Percentiles rank a stretch among this genome's conserved stretches.
phyloP scores from a whole-genome alignment of 179 eudicot genomes.

The Spinacia oleracea region DNA sequence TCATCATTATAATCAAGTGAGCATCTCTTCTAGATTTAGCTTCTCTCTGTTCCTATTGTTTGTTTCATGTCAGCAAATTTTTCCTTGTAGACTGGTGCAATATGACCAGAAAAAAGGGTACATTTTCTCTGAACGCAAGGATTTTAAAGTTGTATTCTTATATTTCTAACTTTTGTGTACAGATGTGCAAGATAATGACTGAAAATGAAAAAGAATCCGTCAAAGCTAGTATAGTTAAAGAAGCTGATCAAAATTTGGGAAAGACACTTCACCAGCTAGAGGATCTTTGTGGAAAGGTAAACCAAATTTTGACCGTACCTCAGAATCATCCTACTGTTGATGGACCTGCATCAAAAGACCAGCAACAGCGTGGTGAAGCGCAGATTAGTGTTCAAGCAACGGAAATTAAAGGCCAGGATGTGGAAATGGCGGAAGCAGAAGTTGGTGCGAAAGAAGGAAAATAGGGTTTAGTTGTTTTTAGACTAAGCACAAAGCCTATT shows the following conservation, averaged over 20 bases:
- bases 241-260: constrained; percentile 39
- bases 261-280: constrained; percentile 50
- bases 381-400: constrained; percentile 15
- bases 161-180: constrained; percentile 18
- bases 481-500: constrained; percentile 9
- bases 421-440: constrained; percentile 25
- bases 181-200: constrained; percentile 61
- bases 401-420: too few species aligned
- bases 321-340: background rate
- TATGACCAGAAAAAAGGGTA: background rate
- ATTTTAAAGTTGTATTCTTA: background rate
- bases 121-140: background rate
- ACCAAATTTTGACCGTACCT: constrained; percentile 34
- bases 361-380: background rate
- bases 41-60: background rate
- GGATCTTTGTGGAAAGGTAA: constrained; percentile 39
- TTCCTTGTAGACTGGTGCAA: background rate
- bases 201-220: constrained; percentile 43
- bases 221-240: constrained; percentile 39
- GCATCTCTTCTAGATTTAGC: background rate
- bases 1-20: constrained; percentile 70
- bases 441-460: constrained; percentile 16
- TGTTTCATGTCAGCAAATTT: background rate
- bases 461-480: constrained; percentile 21
- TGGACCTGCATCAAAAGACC: constrained; percentile 10